Conservation (phyloP, 805 yeast genomes). For the Kuraishia ogatae region DNA sequence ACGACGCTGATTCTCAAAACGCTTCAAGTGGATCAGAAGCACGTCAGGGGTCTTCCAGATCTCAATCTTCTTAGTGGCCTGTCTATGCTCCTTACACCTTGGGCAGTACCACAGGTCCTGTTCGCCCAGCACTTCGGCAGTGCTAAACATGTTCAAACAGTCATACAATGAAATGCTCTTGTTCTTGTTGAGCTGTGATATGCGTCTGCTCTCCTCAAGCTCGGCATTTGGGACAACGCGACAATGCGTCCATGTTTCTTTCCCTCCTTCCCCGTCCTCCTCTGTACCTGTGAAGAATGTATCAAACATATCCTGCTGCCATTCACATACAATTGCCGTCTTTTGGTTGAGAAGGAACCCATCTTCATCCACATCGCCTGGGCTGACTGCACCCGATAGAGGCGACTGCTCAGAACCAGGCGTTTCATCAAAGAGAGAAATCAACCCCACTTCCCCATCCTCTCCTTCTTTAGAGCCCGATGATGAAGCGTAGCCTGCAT, state of each 20-base stretch:
- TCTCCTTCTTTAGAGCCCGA: background rate
- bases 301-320: slow-evolving; percentile 42
- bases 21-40: slow-evolving; percentile 78
- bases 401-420: background rate
- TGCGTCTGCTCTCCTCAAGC: slow-evolving; percentile 36
- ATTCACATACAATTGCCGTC: slow-evolving; percentile 53
- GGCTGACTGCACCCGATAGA: background rate
- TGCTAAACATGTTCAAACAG: slow-evolving; percentile 67
- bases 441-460: background rate
- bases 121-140: slow-evolving; percentile 78
- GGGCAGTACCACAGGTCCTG: slow-evolving; percentile 95
- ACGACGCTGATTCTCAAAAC: slow-evolving; percentile 78
- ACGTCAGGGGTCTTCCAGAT: slow-evolving; percentile 94
- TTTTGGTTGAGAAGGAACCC: slow-evolving; percentile 19
- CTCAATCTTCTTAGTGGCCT: slow-evolving; percentile 85
- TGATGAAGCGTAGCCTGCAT: no score
- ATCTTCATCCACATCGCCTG: slow-evolving; percentile 8
- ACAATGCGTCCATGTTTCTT: slow-evolving; percentile 49
- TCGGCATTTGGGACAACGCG: slow-evolving; percentile 43
- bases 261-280: slow-evolving; percentile 36
- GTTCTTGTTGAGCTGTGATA: slow-evolving; percentile 19
- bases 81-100: slow-evolving; percentile 76
- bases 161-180: slow-evolving; percentile 54
- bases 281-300: slow-evolving; percentile 43
- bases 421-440: background rate